Conservation (phyloP, 2,329 filamentous ascomycete genomes). For the Fusarium tupiense region DNA sequence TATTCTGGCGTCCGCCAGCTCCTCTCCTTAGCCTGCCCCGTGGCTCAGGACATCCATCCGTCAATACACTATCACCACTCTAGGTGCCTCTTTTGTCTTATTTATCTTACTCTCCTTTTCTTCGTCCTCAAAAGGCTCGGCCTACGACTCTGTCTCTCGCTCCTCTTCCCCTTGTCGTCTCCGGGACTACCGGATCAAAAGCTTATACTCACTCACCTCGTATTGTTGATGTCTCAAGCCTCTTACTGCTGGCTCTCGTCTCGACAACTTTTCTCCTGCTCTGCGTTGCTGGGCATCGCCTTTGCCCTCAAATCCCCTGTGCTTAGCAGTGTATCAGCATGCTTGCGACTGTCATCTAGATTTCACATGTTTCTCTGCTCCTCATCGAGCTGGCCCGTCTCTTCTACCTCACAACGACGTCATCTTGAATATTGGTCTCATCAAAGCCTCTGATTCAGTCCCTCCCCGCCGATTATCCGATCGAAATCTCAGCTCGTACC, state of each 20-base stretch:
- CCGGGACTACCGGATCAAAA: conserved; percentile 31
- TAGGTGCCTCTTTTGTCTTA: conserved; percentile 13
- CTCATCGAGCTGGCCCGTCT: conserved; percentile 8
- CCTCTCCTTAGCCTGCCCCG: background rate
- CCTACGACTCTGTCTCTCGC: conserved; percentile 31
- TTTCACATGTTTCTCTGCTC: conserved; percentile 36
- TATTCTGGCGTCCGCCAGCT: background rate
- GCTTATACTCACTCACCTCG: conserved; percentile 10
- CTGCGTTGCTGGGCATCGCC: conserved; percentile 23
- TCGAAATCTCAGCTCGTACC: conserved; percentile 22
- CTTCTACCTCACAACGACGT: conserved; percentile 34
- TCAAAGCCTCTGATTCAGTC: conserved; percentile 23
- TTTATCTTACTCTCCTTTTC: conserved; percentile 3
- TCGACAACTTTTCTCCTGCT: conserved; percentile 4
- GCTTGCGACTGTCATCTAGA: conserved; percentile 38
- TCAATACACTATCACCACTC: conserved; percentile 26
- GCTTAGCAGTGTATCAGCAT: conserved; percentile 36
- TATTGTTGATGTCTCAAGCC: conserved; percentile 25
- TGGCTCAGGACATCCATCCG: conserved; percentile 8
- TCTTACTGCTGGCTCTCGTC: background rate
- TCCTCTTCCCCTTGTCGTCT: conserved; percentile 18
- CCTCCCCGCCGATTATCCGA: conserved; percentile 27
- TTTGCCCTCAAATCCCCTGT: conserved; percentile 21
- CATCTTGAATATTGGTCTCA: conserved; percentile 29
- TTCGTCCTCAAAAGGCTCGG: background rate